A percentile compares a stretch with the other conserved stretches of the same genome.
Conservation (phyloP, 345 rosid species). For the Melaleuca alternifolia region DNA sequence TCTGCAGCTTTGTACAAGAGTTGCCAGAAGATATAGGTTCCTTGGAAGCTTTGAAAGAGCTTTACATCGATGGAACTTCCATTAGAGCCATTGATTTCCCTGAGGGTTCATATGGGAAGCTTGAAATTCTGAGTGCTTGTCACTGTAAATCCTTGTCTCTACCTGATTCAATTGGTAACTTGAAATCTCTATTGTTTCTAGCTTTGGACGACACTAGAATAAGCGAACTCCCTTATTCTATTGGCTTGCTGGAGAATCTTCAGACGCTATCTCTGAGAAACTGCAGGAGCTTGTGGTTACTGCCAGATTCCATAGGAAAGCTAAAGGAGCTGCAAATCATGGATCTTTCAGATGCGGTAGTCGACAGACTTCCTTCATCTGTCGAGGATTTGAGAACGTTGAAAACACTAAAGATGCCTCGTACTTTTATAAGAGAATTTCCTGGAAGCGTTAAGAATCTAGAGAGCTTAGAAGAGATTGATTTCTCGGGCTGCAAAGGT, state of each 20-base stretch:
- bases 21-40: neutral
- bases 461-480: neutral
- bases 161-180: neutral
- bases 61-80: neutral
- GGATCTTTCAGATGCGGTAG: neutral
- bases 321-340: neutral
- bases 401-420: neutral
- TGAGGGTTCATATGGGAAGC: neutral
- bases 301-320: neutral
- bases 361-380: neutral
- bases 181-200: neutral
- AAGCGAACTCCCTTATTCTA: neutral
- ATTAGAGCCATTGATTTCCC: neutral
- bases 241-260: neutral
- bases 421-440: neutral
- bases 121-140: neutral
- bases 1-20: neutral
- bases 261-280: neutral
- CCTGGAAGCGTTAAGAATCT: neutral
- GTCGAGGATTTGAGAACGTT: neutral
- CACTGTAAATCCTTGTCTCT: neutral
- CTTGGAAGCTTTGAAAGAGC: neutral
- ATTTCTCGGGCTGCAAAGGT: neutral
- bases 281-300: neutral
- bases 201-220: neutral